A percentile compares a stretch with the other conserved stretches of the same genome.
These are phyloP conservation scores for Pterula multifida DNA, from an alignment of 1,284 basidiomycete species.

Conservation along the genomic window DNA sequence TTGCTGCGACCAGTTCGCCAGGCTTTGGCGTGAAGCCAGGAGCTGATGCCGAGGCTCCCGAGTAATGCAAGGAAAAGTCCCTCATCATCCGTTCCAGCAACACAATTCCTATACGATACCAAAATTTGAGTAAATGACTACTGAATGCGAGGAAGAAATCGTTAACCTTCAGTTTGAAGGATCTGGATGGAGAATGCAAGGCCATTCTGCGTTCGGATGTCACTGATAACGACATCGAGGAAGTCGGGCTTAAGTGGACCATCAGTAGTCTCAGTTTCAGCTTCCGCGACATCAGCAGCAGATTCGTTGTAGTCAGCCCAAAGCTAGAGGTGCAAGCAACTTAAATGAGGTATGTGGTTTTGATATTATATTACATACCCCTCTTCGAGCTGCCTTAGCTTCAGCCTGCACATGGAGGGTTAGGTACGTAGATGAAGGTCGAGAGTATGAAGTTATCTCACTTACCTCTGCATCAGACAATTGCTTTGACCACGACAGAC, in stretches of 20 bases:
- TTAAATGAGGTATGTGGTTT: constrained; percentile 5
- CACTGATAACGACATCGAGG: constrained; percentile 85
- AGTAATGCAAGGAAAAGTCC: constrained; percentile 83
- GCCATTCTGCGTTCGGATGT: constrained; percentile 65
- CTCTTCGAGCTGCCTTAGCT: constrained; percentile 66
- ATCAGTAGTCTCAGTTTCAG: constrained; percentile 23
- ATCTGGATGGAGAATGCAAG: constrained; percentile 90
- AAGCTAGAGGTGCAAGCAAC: constrained; percentile 34
- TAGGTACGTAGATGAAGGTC: constrained; percentile 5
- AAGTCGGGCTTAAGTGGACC: constrained; percentile 71
- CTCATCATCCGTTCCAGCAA: constrained; percentile 88
- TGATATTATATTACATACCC: constrained; percentile 37
- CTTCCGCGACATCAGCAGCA: constrained; percentile 37
- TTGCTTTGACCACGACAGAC: constrained; percentile 66
- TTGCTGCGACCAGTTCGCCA: constrained; percentile 86
- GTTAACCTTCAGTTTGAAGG: constrained; percentile 73
- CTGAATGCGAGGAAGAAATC: neutral
- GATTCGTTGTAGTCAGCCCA: constrained; percentile 75
- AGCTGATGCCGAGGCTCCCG: constrained; percentile 43
- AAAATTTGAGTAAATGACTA: neutral
- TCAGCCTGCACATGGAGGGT: constrained; percentile 48
- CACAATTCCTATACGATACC: constrained; percentile 50
- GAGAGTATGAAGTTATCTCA: too few relatives aligned
- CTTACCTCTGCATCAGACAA: constrained; percentile 76
- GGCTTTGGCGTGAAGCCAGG: constrained; percentile 64